Conservation (phyloP, 2,329 filamentous ascomycete species). For the Aspergillus melleus region DNA sequence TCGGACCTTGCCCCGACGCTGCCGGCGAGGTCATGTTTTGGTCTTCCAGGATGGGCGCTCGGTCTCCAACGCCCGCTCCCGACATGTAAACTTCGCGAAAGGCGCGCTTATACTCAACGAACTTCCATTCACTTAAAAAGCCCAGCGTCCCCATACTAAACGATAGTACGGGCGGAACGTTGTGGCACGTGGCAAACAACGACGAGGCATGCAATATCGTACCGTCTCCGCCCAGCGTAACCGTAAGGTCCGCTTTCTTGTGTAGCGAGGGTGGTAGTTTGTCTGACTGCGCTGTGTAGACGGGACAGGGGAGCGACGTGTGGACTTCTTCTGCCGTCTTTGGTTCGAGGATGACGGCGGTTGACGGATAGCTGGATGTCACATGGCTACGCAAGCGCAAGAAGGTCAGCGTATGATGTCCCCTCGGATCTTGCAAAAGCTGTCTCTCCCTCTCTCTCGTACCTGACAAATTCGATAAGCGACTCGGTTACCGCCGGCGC, state of each 20-base stretch:
- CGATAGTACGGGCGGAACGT: conserved; percentile 85
- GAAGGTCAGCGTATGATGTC: neutral
- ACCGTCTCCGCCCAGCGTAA: conserved; percentile 90
- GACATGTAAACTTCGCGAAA: conserved; percentile 93
- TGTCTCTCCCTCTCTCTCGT: conserved; percentile 10
- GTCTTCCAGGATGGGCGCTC: conserved; percentile 45
- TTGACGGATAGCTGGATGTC: conserved; percentile 72
- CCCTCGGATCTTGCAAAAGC: neutral
- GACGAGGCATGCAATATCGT: conserved; percentile 85
- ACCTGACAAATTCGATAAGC: conserved; percentile 58
- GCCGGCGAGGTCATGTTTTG: conserved; percentile 32
- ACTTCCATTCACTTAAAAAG: conserved; percentile 96
- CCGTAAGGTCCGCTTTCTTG: conserved; percentile 81
- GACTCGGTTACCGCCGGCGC: conserved; percentile 56
- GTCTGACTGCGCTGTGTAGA: conserved; percentile 56
- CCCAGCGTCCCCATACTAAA: conserved; percentile 97
- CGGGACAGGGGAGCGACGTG: conserved; percentile 67
- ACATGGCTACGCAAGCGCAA: conserved; percentile 60
- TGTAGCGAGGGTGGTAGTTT: conserved; percentile 56
- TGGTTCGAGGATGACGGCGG: conserved; percentile 81
- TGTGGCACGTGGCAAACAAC: conserved; percentile 76
- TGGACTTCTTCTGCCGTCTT: conserved; percentile 72
- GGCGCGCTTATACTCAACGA: conserved; percentile 85
- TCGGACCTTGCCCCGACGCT: conserved; percentile 34
- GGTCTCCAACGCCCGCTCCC: conserved; percentile 55